phyloP scores from a whole-genome alignment of 2,329 filamentous ascomycete genomes.

The Beauveria rudraprayagi region DNA sequence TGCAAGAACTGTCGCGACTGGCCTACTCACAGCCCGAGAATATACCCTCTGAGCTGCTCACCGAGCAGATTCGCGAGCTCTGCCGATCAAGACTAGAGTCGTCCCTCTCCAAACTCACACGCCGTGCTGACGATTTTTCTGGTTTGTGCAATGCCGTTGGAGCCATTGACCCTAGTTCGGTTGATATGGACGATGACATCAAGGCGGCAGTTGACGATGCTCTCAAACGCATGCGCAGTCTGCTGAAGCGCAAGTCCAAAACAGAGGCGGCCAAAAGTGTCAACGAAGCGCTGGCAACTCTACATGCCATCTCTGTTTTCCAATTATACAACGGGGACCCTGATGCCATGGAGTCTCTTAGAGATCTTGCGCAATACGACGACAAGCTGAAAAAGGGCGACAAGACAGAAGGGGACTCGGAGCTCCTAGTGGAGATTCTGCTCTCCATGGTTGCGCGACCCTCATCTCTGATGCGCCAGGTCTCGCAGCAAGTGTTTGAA shows the following conservation, averaged over 20 bases:
- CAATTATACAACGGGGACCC: conserved; percentile 86
- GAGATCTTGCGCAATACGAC: conserved; percentile 72
- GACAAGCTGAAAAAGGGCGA: conserved; percentile 52
- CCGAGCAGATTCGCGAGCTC: conserved; percentile 43
- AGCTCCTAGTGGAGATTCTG: conserved; percentile 77
- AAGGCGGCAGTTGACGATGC: conserved; percentile 45
- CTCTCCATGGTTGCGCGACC: conserved; percentile 83
- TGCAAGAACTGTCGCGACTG: conserved; percentile 46
- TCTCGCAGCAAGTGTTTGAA: conserved; percentile 81
- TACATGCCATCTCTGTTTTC: conserved; percentile 77
- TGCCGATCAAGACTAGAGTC: conserved; percentile 50
- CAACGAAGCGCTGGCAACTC: conserved; percentile 62
- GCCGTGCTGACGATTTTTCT: conserved; percentile 42
- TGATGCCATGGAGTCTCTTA: conserved; percentile 73
- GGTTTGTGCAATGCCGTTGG: conserved; percentile 46
- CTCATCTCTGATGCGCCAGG: conserved; percentile 75
- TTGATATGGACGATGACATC: conserved; percentile 48
- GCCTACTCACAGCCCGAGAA: conserved; percentile 44
- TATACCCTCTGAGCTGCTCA: conserved; percentile 35
- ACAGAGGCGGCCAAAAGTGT: conserved; percentile 29
- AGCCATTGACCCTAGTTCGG: conserved; percentile 43
- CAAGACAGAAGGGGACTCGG: conserved; percentile 51
- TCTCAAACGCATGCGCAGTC: conserved; percentile 42
- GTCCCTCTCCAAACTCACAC: conserved; percentile 49
- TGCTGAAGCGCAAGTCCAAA: conserved; percentile 35